A percentile compares a stretch with the other conserved stretches of the same genome.
Evolutionary conservation across 176 grass and related monocot species (phyloP).

Genomic region (maize (Zea mays)): Zm-B73-REFERENCE-NAM-5.0 NC_050104.1:32138501-32139000

Average conservation of each 20-base stretch:
- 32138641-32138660: background rate
- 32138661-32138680: constrained; percentile 13
- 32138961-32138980: constrained; percentile 41
- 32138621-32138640: background rate
- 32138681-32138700: constrained; percentile 5
- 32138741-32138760: constrained; percentile 22
- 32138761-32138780: background rate
- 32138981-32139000: constrained; percentile 61
- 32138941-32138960: constrained; percentile 21
- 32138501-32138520: background rate
- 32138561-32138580: background rate
- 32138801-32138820: background rate
- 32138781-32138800: background rate
- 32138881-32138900: constrained; percentile 11
- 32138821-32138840: background rate
- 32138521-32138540: background rate
- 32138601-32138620: background rate
- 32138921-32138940: constrained; percentile 1
- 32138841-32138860: constrained; percentile 34
- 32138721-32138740: constrained; percentile 21
- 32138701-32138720: constrained; percentile 4
- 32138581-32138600: background rate
- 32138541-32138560: constrained; percentile 16
- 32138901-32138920: background rate
- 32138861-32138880: constrained; percentile 29